Conservation (phyloP, 78 protist species). For the Reticulomyxa filosa region DNA sequence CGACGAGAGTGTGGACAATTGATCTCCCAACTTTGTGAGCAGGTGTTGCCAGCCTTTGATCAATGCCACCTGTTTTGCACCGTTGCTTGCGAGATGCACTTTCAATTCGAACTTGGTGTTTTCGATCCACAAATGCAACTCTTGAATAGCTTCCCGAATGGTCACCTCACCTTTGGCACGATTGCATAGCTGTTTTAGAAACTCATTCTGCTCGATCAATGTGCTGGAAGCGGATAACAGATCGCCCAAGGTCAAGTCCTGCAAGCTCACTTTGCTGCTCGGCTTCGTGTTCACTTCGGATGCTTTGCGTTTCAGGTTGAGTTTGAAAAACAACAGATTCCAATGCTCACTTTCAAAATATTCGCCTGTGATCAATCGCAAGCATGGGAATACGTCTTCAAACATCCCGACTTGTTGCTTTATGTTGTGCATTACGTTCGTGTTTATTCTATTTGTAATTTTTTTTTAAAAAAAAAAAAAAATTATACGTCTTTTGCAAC, state of each 20-base stretch:
- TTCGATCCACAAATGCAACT: constrained; percentile 25
- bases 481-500: not conserved
- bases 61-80: not conserved
- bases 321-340: constrained; percentile 21
- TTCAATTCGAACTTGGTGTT: constrained; percentile 15
- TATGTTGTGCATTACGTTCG: not conserved
- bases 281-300: too few species aligned
- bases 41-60: constrained; percentile 65
- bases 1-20: constrained; percentile 36
- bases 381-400: not conserved
- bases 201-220: not conserved
- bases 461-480: not conserved
- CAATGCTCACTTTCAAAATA: constrained; percentile 52
- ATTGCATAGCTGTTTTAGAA: constrained; percentile 23
- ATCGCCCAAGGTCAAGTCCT: constrained; percentile 15
- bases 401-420: not conserved
- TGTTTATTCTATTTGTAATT: not conserved
- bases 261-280: not conserved
- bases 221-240: constrained; percentile 9
- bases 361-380: constrained; percentile 49
- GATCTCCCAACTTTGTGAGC: constrained; percentile 40
- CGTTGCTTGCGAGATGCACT: not conserved
- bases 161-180: constrained; percentile 51
- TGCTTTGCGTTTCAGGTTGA: too few species aligned
- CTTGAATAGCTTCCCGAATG: constrained; percentile 51